Evolutionary conservation across 2,329 filamentous ascomycete genomes (phyloP), one percentile per base, ranked within the genome.

Genomic region (Trichoderma cornu-damae): DNA sequence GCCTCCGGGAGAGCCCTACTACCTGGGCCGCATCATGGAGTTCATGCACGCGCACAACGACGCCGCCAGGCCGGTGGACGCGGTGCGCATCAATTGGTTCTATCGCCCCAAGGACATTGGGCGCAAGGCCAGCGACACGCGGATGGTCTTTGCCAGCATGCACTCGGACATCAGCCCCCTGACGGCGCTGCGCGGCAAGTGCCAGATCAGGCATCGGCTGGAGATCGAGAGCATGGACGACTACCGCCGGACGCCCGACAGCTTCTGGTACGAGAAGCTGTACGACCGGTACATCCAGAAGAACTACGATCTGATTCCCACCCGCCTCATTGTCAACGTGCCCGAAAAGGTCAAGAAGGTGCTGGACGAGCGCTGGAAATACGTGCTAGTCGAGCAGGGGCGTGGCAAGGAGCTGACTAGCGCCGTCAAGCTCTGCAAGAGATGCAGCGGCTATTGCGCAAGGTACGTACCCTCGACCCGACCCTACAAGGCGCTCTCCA

Each of bases 231-330:
- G 89, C 68, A 75, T 96, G 63, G 89, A 96, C 58, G 83, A 86
- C 52, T 96, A 92, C 70, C 89, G 92, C 69, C 93, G 89, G 71
- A 83, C 79, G 24, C 87, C 88, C 65, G 90, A 99, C 73, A 86
- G 82, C 64, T 99, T 99, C 72, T 99, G 92, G 89, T 99, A 90
- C 71, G 93, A 96, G 68, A 96, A 96, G 70, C 84, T 97, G 66
- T 97, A 96, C 72, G 94, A 99, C 75, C 89, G 94, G 59, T 99
- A 97, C 75, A 97, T 99, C 62, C 91, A 96, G 70, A 92, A 96
- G 62, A 92, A 93, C 73, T 97, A 97, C 79, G 94, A 99, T 67
- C 89, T 96, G 55, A 93, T 99, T 61, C 93, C 94, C 1, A 96
- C 92, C 12, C 84, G 82, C 60, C 85, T 89, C 67, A 94, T 99